Conservation (phyloP, 2,329 filamentous ascomycete genomes). For the Alternaria tenuissima region DNA sequence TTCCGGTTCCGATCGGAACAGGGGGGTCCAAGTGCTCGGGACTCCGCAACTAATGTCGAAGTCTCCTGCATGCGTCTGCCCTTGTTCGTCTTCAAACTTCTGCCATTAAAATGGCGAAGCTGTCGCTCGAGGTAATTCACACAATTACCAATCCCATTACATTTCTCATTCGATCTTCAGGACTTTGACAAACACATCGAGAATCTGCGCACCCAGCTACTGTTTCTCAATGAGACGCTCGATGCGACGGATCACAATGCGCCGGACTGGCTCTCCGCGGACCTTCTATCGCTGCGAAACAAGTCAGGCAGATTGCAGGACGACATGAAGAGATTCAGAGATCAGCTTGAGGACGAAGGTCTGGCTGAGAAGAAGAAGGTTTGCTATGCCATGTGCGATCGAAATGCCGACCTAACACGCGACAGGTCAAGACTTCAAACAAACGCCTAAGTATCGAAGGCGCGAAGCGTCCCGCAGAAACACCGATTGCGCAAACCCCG, state of each 20-base stretch:
- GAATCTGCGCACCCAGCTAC: slow-evolving; percentile 39
- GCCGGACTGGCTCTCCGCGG: slow-evolving; percentile 48
- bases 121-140: slow-evolving; percentile 39
- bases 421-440: slow-evolving; percentile 28
- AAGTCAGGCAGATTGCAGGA: slow-evolving; percentile 45
- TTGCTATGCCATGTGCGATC: neutral
- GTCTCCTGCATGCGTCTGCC: slow-evolving; percentile 3
- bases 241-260: slow-evolving; percentile 46
- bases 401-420: slow-evolving; percentile 12
- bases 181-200: slow-evolving; percentile 45
- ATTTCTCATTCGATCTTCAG: slow-evolving; percentile 30
- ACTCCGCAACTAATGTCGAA: slow-evolving; percentile 17
- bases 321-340: slow-evolving; percentile 45
- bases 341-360: slow-evolving; percentile 39
- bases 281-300: slow-evolving; percentile 44
- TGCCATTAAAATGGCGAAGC: slow-evolving; percentile 30
- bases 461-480: slow-evolving; percentile 14
- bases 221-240: slow-evolving; percentile 42
- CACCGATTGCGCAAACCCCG: slow-evolving; percentile 14
- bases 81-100: slow-evolving; percentile 4
- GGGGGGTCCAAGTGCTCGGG: slow-evolving; percentile 11
- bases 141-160: slow-evolving; percentile 8
- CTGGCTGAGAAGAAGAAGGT: slow-evolving; percentile 38
- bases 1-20: slow-evolving; percentile 16
- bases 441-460: slow-evolving; percentile 44